phyloP scores from a whole-genome alignment of 1,284 basidiomycete species.

The Boletus mariae region DNA sequence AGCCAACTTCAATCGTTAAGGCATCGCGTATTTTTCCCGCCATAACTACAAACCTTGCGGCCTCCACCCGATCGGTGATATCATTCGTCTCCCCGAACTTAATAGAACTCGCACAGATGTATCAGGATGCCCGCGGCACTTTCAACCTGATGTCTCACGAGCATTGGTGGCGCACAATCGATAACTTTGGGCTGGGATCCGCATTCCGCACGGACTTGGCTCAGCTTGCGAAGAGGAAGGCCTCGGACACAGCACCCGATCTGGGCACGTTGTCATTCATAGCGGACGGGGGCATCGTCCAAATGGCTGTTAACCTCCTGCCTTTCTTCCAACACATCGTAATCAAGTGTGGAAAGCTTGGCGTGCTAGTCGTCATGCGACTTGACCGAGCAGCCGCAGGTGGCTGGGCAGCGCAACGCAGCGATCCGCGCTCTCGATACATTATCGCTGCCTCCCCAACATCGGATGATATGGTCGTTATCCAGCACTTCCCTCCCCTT shows the following conservation, averaged over 20 bases:
- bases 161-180: conserved; percentile 63
- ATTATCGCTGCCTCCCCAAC: conserved; percentile 50
- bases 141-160: conserved; percentile 49
- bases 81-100: conserved; percentile 78
- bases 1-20: conserved; percentile 88
- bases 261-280: conserved; percentile 62
- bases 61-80: conserved; percentile 43
- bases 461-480: conserved; percentile 47
- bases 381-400: conserved; percentile 41
- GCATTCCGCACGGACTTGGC: conserved; percentile 65
- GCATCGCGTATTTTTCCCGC: conserved; percentile 68
- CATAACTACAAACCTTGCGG: conserved; percentile 39
- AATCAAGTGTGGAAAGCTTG: conserved; percentile 76
- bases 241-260: conserved; percentile 37
- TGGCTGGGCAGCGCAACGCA: conserved; percentile 48
- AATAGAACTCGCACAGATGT: conserved; percentile 70
- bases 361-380: conserved; percentile 63
- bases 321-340: conserved; percentile 80
- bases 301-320: conserved; percentile 76
- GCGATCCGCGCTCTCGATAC: conserved; percentile 43
- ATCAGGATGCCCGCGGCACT: conserved; percentile 47
- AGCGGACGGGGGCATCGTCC: conserved; percentile 61
- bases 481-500: conserved; percentile 71
- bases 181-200: conserved; percentile 58
- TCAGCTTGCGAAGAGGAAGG: conserved; percentile 47